Percentiles rank a stretch among this genome's conserved stretches.
These are phyloP conservation scores for Apostasia ramifera DNA, from an alignment of 106 monocot genomes.

Conservation along the genomic window DNA sequence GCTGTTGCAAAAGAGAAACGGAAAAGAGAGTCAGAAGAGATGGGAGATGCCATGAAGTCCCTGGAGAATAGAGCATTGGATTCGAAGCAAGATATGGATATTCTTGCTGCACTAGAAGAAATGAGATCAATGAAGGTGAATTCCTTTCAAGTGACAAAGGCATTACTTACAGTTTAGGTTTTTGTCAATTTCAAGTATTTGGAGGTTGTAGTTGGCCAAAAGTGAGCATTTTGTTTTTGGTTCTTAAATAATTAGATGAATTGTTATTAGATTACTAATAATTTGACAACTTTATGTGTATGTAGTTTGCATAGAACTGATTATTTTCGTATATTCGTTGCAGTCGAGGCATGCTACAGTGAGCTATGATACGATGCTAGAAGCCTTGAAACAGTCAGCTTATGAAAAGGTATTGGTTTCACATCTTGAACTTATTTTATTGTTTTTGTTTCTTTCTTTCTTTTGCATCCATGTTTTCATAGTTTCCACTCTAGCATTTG, in stretches of 20 bases:
- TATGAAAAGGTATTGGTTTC: constrained; percentile 43
- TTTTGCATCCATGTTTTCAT: not conserved
- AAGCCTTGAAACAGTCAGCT: constrained; percentile 48
- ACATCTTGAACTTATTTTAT: not conserved
- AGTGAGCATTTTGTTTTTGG: no score
- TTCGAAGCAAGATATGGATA: constrained; percentile 96
- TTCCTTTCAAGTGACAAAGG: not conserved
- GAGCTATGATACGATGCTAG: constrained; percentile 75
- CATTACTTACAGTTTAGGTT: not conserved
- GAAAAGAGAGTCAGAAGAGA: constrained; percentile 78
- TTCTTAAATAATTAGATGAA: no score
- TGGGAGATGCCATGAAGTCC: constrained; percentile 96
- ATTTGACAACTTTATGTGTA: no score
- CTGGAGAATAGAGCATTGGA: constrained; percentile 84
- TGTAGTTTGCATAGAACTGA: constrained; percentile 5
- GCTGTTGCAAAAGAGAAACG: constrained; percentile 44
- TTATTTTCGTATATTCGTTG: constrained; percentile 16
- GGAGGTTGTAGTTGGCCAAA: not conserved
- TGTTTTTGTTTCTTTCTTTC: not conserved
- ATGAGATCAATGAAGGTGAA: constrained; percentile 94
- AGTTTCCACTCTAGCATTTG: not conserved
- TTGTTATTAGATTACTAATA: no score
- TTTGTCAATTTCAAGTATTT: not conserved
- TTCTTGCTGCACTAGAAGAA: constrained; percentile 87
- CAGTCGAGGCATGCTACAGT: constrained; percentile 97